Conservation (phyloP, 1,139 yeast species). For the Meyerozyma sp. region DNA sequence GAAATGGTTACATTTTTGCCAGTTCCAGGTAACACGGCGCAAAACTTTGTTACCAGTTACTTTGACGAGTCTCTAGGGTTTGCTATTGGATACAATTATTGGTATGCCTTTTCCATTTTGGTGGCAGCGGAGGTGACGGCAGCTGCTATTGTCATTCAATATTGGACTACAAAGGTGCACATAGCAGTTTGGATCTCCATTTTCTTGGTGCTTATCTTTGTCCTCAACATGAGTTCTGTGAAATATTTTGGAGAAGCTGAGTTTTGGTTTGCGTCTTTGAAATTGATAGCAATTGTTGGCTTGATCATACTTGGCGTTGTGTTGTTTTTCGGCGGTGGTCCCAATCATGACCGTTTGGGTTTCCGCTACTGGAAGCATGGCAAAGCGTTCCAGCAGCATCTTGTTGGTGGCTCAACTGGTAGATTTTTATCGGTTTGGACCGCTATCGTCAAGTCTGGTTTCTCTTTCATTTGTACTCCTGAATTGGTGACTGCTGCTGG, state of each 20-base stretch:
- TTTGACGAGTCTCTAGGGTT: constrained; percentile 35
- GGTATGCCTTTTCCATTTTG: constrained; percentile 45
- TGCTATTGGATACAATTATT: constrained; percentile 46
- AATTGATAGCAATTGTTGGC: constrained; percentile 49
- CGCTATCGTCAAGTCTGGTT: constrained; percentile 39
- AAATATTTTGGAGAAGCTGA: constrained; percentile 60
- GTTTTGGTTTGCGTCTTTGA: constrained; percentile 61
- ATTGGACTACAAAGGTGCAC: constrained; percentile 50
- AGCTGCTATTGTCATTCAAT: constrained; percentile 46
- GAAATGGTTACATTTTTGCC: constrained; percentile 63
- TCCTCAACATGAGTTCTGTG: constrained; percentile 40
- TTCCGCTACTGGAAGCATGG: constrained; percentile 45
- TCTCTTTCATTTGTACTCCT: constrained; percentile 42
- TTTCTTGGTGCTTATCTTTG: constrained; percentile 33
- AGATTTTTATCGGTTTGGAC: constrained; percentile 42
- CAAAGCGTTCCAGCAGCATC: constrained; percentile 40
- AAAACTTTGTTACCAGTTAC: constrained; percentile 32
- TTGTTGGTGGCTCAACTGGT: constrained; percentile 57
- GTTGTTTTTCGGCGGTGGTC: constrained; percentile 25
- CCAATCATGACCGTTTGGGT: constrained; percentile 41
- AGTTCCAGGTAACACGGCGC: constrained; percentile 34
- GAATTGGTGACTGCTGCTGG: constrained; percentile 42
- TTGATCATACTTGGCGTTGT: constrained; percentile 45
- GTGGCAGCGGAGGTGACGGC: constrained; percentile 50
- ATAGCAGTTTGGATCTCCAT: constrained; percentile 54